Percentiles rank a stretch among this genome's conserved stretches.
Evolutionary conservation across 2,329 filamentous ascomycete genomes (phyloP).

Genomic region (Pyricularia sp.): DNA sequence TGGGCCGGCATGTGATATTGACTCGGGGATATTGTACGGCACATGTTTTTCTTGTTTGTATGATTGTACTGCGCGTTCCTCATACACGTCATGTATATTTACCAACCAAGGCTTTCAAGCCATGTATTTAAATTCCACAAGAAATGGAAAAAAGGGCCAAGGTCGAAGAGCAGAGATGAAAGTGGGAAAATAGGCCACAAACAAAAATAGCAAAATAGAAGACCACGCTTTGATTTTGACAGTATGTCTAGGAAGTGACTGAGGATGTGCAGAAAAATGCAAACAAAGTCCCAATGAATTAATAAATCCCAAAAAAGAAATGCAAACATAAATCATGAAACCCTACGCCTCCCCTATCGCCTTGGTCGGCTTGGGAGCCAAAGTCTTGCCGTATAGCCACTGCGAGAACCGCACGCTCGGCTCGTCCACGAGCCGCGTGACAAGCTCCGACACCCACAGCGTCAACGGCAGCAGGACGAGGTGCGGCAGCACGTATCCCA

Average conservation of each 20-base stretch:
- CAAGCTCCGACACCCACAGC: slow-evolving; percentile 46
- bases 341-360: not conserved
- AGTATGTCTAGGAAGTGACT: not conserved
- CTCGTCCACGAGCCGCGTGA: slow-evolving; percentile 47
- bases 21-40: not conserved
- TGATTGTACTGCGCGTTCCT: not conserved
- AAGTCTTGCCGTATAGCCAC: slow-evolving; percentile 41
- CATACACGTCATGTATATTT: not conserved
- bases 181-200: not conserved
- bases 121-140: no score
- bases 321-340: not conserved
- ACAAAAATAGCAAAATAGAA: not conserved
- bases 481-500: slow-evolving; percentile 50
- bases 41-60: not conserved
- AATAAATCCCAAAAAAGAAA: not conserved
- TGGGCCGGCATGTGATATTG: not conserved
- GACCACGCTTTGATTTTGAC: not conserved
- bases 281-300: not conserved
- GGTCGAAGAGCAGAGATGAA: not conserved
- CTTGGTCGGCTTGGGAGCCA: slow-evolving; percentile 4
- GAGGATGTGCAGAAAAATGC: not conserved
- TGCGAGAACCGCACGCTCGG: slow-evolving; percentile 47
- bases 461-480: slow-evolving; percentile 51
- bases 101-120: no score
- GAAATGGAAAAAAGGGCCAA: not conserved